Percentiles rank a stretch among this genome's conserved stretches.
phyloP scores from a whole-genome alignment of 306 rosid genomes.

The Fragaria ananassa region DNA sequence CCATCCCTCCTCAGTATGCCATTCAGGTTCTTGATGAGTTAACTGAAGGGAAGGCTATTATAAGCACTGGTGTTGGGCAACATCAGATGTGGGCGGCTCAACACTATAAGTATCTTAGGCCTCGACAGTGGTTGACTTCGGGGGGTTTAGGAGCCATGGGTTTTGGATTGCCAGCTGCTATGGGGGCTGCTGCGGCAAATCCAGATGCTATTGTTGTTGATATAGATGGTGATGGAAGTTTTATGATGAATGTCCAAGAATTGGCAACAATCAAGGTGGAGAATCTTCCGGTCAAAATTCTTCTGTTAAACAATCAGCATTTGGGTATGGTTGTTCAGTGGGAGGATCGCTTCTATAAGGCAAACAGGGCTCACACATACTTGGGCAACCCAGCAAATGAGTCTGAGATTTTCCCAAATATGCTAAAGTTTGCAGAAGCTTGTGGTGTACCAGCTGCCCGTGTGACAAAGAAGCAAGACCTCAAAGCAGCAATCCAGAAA shows the following conservation, averaged over 20 bases:
- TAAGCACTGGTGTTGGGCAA: conserved; percentile 91
- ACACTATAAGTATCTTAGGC: conserved; percentile 67
- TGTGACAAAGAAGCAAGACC: conserved; percentile 55
- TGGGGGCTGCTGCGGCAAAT: conserved; percentile 86
- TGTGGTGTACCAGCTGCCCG: conserved; percentile 77
- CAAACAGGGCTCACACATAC: conserved; percentile 76
- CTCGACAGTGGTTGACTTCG: conserved; percentile 79
- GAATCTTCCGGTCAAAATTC: conserved; percentile 73
- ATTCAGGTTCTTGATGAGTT: conserved; percentile 82
- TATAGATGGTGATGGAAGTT: conserved; percentile 92
- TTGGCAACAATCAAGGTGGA: conserved; percentile 68
- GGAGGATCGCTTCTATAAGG: conserved; percentile 92
- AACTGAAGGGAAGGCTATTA: conserved; percentile 69
- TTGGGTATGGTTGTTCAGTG: conserved; percentile 94
- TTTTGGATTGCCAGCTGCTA: conserved; percentile 85
- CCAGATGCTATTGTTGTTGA: conserved; percentile 65
- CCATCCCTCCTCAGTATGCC: conserved; percentile 77
- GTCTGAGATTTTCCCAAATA: conserved; percentile 64
- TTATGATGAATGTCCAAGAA: conserved; percentile 86
- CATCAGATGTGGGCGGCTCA: conserved; percentile 97
- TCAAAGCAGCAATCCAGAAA: conserved; percentile 66
- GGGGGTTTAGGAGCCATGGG: conserved; percentile 98
- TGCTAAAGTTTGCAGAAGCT: conserved; percentile 80
- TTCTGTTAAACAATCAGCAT: conserved; percentile 83
- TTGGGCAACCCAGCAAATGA: conserved; percentile 71